These are phyloP conservation scores for Penicillium freii DNA, from an alignment of 2,329 filamentous ascomycete species.

Conservation along the genomic window DNA sequence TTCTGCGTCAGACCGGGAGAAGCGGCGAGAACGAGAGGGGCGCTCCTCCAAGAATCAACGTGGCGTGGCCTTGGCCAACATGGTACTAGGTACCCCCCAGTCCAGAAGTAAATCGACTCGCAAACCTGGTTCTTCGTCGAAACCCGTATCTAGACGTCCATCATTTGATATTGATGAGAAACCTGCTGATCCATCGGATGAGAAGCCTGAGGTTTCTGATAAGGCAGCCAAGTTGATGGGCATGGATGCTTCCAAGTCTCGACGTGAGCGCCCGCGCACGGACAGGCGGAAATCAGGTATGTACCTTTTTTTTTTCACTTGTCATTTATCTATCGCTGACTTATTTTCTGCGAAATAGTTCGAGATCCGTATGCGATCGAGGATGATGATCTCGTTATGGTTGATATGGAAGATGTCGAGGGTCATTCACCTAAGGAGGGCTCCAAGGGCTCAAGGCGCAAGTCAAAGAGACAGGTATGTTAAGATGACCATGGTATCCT, in stretches of 20 bases:
- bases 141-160: constrained; percentile 60
- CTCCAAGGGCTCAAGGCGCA: constrained; percentile 36
- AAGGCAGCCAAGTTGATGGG: constrained; percentile 81
- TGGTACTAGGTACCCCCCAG: constrained; percentile 66
- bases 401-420: constrained; percentile 50
- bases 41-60: constrained; percentile 56
- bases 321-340: not conserved
- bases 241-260: constrained; percentile 48
- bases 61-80: constrained; percentile 57
- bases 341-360: constrained; percentile 21
- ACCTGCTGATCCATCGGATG: constrained; percentile 67
- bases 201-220: constrained; percentile 61
- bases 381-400: constrained; percentile 63
- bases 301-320: not conserved
- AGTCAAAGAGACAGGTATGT: constrained; percentile 41
- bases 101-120: constrained; percentile 66
- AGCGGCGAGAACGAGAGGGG: constrained; percentile 46
- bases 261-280: constrained; percentile 48
- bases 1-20: constrained; percentile 70
- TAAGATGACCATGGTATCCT: not conserved
- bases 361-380: constrained; percentile 62
- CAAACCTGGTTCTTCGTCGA: constrained; percentile 58
- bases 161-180: constrained; percentile 62
- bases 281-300: constrained; percentile 50
- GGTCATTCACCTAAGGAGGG: constrained; percentile 32